A percentile compares a stretch with the other conserved stretches of the same genome.
Evolutionary conservation across 176 grass and related monocot species (phyloP).

Genomic region (Thinopyrum elongatum): DNA sequence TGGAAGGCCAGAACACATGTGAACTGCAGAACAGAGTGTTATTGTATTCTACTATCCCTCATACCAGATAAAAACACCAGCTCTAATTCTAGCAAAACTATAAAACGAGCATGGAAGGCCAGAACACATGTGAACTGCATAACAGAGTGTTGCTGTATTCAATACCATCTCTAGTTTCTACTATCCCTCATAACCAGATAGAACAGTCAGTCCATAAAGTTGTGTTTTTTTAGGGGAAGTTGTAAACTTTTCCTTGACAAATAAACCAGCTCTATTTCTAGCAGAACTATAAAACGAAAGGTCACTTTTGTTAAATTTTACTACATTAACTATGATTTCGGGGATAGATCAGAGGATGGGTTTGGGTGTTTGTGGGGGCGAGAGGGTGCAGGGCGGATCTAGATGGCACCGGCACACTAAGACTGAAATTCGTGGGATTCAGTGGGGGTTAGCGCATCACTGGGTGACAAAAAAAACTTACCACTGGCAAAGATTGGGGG

Average conservation of each 20-base stretch:
- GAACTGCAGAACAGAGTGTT: background rate
- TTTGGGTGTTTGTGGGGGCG: background rate
- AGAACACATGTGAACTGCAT: background rate
- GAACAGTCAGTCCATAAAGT: background rate
- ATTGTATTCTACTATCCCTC: background rate
- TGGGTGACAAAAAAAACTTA: background rate
- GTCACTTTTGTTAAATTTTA: background rate
- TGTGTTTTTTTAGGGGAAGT: background rate
- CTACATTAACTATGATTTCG: background rate
- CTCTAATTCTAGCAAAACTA: background rate
- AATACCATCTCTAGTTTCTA: background rate
- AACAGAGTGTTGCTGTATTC: background rate
- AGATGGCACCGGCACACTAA: background rate
- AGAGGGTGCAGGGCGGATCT: background rate
- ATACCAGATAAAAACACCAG: background rate
- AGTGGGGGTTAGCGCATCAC: background rate
- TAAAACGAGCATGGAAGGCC: no score
- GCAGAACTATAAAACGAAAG: background rate
- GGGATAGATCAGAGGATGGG: background rate
- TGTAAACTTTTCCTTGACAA: background rate
- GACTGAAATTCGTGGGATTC: background rate
- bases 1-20: background rate
- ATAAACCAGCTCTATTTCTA: background rate
- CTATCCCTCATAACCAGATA: background rate
- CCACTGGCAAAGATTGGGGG: background rate